Conservation (phyloP, 1,139 yeast species). For the Debaryomyces sp. region DNA sequence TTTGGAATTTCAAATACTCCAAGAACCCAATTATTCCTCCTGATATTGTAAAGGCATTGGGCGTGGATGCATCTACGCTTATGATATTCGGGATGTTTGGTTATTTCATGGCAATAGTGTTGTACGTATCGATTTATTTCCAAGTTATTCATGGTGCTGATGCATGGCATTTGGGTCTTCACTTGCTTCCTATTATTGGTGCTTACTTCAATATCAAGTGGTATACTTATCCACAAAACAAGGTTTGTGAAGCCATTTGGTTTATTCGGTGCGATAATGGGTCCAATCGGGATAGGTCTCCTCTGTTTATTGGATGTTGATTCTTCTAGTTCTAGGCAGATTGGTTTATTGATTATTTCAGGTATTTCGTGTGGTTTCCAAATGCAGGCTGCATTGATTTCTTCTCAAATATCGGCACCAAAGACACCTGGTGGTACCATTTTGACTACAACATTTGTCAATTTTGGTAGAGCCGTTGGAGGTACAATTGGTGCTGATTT, state of each 20-base stretch:
- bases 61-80: constrained; percentile 26
- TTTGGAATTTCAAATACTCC: constrained; percentile 32
- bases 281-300: constrained; percentile 38
- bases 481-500: constrained; percentile 36
- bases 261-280: constrained; percentile 28
- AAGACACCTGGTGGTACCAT: constrained; percentile 34
- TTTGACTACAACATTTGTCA: constrained; percentile 36
- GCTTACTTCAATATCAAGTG: constrained; percentile 30
- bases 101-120: constrained; percentile 27
- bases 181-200: constrained; percentile 39
- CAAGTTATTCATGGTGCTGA: constrained; percentile 36
- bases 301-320: constrained; percentile 33
- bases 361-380: constrained; percentile 32
- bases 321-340: constrained; percentile 26
- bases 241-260: constrained; percentile 34
- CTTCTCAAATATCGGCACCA: constrained; percentile 33
- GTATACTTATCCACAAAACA: constrained; percentile 32
- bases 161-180: constrained; percentile 43
- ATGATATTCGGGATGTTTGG: constrained; percentile 25
- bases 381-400: constrained; percentile 27
- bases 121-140: constrained; percentile 39
- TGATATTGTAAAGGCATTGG: constrained; percentile 27
- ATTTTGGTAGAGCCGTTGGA: constrained; percentile 34
- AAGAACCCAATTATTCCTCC: constrained; percentile 31
- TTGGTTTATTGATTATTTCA: constrained; percentile 36